Evolutionary conservation across 345 rosid genomes (phyloP), one percentile per base, ranked within the genome.

Genomic region (Camelina laxa): DNA sequence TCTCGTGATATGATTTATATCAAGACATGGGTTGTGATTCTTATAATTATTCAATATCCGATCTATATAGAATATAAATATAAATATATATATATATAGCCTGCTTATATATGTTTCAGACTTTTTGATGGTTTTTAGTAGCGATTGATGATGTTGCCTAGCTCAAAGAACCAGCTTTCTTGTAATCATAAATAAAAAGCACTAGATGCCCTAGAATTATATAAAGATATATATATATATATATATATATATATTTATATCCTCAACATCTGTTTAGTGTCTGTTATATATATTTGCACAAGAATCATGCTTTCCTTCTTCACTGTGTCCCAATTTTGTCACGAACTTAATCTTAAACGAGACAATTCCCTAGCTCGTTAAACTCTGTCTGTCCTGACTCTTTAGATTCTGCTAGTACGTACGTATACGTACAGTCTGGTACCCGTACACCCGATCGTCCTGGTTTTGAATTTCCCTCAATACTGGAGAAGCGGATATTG

Each of bases 1-100:
- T 82, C 73, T 85, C 84, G 4, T 92, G 75, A 87, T 62, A 17
- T 72, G 50, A 24, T 30, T 30, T 65, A 39, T 60, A 50, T 58
- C 31, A 58, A 58, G 16, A 64, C 16, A 65, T 56, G 80, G 47
- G 54, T 48, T 50, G 69, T 50, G 69, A 21, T 49, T 51, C 69
- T n/a, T 14, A 3, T 14, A 12, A 13, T 42, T 50, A 72, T 8
- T 65, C 72, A 58, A 62, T 62, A 62, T 70, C 50, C 11, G 15
- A 62, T 75, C 24, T 54, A 39, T 44, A 30, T 49, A 67, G 4
- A 73, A 45, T 67, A 38, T 48, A 67, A 73, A 45, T 67, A 38
- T 48, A 67, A 20, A 74, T 73, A 59, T 66, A 65, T 67, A 67
- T 15, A 38, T 14, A 42, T 12, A 74, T 73, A 67, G 60, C 60